Evolutionary conservation across 208 protist genomes (phyloP).

Genomic region (Leishmania gerbilli): DNA sequence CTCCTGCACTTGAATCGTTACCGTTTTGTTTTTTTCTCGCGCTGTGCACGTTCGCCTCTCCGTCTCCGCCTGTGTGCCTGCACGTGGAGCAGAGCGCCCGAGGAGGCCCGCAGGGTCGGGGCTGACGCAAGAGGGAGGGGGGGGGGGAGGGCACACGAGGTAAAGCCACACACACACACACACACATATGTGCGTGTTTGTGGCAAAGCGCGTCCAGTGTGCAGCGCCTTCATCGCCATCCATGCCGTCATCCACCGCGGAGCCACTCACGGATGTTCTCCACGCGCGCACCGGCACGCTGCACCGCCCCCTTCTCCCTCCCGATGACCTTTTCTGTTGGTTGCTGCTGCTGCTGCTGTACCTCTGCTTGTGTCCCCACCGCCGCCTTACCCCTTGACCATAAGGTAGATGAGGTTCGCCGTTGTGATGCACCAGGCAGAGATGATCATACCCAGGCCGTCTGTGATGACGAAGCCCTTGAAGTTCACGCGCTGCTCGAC

Average conservation of each 20-base stretch:
- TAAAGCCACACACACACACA: too few relatives aligned
- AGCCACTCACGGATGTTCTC: background rate
- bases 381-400: slow-evolving; percentile 35
- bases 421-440: slow-evolving; percentile 32
- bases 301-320: too few relatives aligned
- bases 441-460: slow-evolving; percentile 64
- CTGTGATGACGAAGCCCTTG: slow-evolving; percentile 43
- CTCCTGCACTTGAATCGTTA: too few relatives aligned
- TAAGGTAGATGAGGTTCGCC: slow-evolving; percentile 36
- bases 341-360: background rate
- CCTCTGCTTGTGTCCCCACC: background rate
- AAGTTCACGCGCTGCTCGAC: slow-evolving; percentile 41
- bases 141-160: background rate
- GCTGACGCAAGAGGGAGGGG: background rate
- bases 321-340: too few relatives aligned
- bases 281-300: background rate
- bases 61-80: background rate
- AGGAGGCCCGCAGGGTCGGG: background rate
- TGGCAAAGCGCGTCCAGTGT: too few relatives aligned
- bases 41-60: background rate
- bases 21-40: background rate
- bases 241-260: background rate
- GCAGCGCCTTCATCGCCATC: background rate
- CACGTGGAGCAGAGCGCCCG: background rate
- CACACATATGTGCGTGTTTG: too few relatives aligned